Evolutionary conservation across 371 early-diverging fungal genomes (phyloP), one percentile per base, ranked within the genome.

Genomic region (Mycotypha africana): DNA sequence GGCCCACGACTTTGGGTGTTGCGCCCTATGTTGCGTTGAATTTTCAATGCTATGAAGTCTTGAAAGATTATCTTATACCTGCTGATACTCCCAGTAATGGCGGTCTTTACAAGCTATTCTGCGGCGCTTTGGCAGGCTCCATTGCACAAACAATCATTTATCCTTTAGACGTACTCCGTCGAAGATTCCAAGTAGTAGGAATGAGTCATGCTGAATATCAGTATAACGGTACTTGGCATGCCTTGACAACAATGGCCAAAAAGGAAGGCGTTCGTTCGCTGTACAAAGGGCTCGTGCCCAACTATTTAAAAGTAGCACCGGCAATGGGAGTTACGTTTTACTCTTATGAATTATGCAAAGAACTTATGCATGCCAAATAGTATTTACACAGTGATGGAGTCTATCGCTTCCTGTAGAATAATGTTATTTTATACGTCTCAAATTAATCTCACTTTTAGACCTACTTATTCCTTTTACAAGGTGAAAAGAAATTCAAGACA

Each of bases 51-150:
- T 87, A 86, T 45, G 93, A 93, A 53, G 81, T 86, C 1, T 54
- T 92, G 33, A 82, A 87, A 47, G 67, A 74, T 38, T 74, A 78
- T 45, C 68, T 88, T 44, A 84, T 89, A 11, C 87, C 86, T 2
- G 59, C 65, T 1, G 84, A 82, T 39, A 69, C 78, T 57, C n/a
- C n/a, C n/a, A 59, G 67, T 2, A 84, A 85, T 6, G 75, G 85
- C 3, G 76, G 82, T 28, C 58, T 65, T 11, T 70, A 76, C 58
- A 85, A 88, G 58, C 59, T 95, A 26, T 40, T 85, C 1, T 91
- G 93, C 49, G 95, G 96, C 42, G 95, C 92, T 3, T 55, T 89
- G 40, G 93, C 91, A 17, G 96, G 96, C 14, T 84, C 90, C 43
- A 81, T 90, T 56, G 88, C 89, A 5, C 95, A 95, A 62, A 89